A percentile compares a stretch with the other conserved stretches of the same genome.
Evolutionary conservation across 371 early-diverging fungal species (phyloP).

Genomic region (Mortierella sp.): DNA sequence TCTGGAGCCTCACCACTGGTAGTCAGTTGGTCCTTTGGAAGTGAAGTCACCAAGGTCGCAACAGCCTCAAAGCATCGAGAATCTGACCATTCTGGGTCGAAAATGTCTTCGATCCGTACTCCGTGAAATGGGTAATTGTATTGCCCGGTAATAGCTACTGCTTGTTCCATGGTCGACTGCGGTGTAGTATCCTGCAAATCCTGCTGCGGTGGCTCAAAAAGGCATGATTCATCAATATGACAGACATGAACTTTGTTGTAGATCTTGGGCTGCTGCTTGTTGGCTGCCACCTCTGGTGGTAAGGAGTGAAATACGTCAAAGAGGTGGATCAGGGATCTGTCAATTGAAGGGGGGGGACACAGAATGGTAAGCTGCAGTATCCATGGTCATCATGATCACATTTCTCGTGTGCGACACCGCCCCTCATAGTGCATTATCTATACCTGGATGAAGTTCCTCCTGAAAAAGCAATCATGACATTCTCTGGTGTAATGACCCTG

Average conservation of each 20-base stretch:
- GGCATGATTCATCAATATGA: conserved; percentile 45
- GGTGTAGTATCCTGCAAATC: conserved; percentile 26
- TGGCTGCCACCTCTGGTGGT: conserved; percentile 42
- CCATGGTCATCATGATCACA: too few relatives aligned
- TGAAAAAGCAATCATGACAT: conserved; percentile 83
- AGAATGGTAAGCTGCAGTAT: too few relatives aligned
- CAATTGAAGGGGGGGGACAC: too few relatives aligned
- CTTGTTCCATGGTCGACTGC: conserved; percentile 39
- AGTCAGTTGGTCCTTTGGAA: conserved; percentile 44
- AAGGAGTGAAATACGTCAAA: conserved; percentile 46
- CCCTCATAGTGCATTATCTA: conserved; percentile 2
- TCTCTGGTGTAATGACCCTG: conserved; percentile 48
- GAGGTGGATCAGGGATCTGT: conserved; percentile 45
- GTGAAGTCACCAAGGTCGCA: conserved; percentile 26
- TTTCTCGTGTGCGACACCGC: too few relatives aligned
- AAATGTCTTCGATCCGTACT: conserved; percentile 51
- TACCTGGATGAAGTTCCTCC: conserved; percentile 88
- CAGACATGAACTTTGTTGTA: conserved; percentile 50
- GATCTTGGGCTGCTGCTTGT: conserved; percentile 46
- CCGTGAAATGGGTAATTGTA: conserved; percentile 48
- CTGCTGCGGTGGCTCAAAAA: conserved; percentile 20
- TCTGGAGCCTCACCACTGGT: conserved; percentile 47
- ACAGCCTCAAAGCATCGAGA: conserved; percentile 39
- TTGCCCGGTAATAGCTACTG: conserved; percentile 21
- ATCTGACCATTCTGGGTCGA: conserved; percentile 50